These are phyloP conservation scores for Diaporthe australafricana DNA, from an alignment of 2,329 filamentous ascomycete species.

Conservation along the genomic window DNA sequence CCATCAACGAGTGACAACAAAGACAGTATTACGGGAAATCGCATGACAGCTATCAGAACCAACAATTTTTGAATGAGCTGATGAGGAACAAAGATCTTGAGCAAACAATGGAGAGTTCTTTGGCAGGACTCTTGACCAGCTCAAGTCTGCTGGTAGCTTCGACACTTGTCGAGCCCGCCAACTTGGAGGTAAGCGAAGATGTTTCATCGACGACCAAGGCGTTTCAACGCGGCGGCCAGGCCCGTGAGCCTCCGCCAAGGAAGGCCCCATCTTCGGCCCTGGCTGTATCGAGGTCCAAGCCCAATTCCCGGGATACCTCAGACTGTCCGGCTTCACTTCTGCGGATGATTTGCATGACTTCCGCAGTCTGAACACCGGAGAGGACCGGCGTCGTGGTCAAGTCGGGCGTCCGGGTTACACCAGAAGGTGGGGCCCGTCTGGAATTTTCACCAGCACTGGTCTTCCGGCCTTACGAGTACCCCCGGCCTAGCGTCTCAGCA, in stretches of 20 bases:
- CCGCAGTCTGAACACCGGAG: background rate
- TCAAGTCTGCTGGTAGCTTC: background rate
- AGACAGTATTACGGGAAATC: background rate
- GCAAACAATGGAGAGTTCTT: background rate
- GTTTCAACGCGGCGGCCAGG: conserved; percentile 19
- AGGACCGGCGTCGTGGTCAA: background rate
- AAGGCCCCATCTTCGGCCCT: conserved; percentile 4
- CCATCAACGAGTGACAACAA: conserved; percentile 1
- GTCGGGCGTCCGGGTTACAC: background rate
- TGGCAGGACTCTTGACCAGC: background rate
- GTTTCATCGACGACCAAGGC: conserved; percentile 26
- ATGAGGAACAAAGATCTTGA: background rate
- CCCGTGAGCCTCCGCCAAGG: background rate
- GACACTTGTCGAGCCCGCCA: background rate
- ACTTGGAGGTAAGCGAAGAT: conserved; percentile 21
- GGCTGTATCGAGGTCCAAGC: background rate
- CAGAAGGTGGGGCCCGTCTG: background rate
- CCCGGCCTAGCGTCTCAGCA: background rate
- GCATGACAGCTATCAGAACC: background rate
- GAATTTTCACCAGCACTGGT: background rate
- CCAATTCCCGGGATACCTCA: background rate
- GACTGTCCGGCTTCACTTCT: background rate
- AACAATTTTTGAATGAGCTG: background rate
- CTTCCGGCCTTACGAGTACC: too few species aligned
- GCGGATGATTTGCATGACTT: background rate